Base-by-base conservation (phyloP, 495 filamentous ascomycete genomes). In the Daldinia grandis region DNA sequence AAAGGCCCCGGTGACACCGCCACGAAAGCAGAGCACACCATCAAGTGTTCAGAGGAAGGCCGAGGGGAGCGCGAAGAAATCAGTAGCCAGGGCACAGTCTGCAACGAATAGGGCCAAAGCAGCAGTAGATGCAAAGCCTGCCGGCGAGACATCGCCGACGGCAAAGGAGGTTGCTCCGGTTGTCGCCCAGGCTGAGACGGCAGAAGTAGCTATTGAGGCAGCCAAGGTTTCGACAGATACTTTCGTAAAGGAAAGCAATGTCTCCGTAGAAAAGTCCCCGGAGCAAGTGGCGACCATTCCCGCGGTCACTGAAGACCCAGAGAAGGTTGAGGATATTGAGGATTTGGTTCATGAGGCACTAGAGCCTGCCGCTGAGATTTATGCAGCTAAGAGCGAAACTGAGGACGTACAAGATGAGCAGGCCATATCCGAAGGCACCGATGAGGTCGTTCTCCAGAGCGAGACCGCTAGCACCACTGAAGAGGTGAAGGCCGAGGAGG, bases 1-100 rank as follows among this genome's bases (percentile, higher is more conserved):
- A 2, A 94, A 92, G 78, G 74, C 84, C 1, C 74, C 76, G n/a
- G 64, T 72, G 1, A 81, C 78, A 0, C 82, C 83, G 5, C 81
- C 83, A 0, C 74, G 81, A 51, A 82, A 78, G 40, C 68, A 66
- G 25, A 72, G 57, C 5, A 53, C 76, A 19, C 64, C 76, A 0
- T 27, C 74, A 6, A 37, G 56, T 2, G 30, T 10, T n/a, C 54
- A 61, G 24, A 79, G 71, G 56, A 79, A 69, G 56, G 47, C 55
- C 2, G 57, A 58, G 7, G 40, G 64, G 15, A 65, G 51, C 15
- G 69, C 59, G 1, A 82, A 76, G 72, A 80, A 76, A 68, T 51
- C 63, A 0, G 55, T 50, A 14, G 38, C 79, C 0, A 81, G 74
- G 66, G 44, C 65, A 4, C 73, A 74, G 21, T 27, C 69, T 8